Conservation (phyloP, 2,329 filamentous ascomycete genomes). For the Phyllosticta ampelicida region DNA sequence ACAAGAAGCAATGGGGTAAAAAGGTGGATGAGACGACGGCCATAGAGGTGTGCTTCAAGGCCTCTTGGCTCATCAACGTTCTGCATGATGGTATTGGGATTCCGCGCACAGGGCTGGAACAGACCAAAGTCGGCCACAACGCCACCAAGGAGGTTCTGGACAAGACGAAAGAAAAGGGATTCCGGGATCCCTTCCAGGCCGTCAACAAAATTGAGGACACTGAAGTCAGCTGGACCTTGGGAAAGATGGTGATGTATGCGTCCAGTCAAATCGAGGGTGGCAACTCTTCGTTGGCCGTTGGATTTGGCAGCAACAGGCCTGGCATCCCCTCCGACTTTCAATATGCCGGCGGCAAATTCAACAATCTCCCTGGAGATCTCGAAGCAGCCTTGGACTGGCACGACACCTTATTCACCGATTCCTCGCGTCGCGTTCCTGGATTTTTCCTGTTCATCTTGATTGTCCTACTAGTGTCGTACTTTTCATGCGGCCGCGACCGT, state of each 20-base stretch:
- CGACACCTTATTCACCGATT: constrained; percentile 50
- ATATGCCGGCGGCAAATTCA: constrained; percentile 54
- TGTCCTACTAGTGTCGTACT: constrained; percentile 55
- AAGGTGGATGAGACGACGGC: constrained; percentile 66
- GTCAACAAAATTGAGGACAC: constrained; percentile 84
- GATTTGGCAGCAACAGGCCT: constrained; percentile 78
- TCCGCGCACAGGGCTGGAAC: constrained; percentile 71
- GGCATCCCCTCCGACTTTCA: constrained; percentile 69
- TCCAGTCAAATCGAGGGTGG: constrained; percentile 58
- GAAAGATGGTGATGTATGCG: constrained; percentile 92
- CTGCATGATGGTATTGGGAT: constrained; percentile 93
- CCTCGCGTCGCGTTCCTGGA: constrained; percentile 59
- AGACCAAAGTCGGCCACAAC: constrained; percentile 49
- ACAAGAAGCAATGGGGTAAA: constrained; percentile 58
- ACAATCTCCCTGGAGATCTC: constrained; percentile 26
- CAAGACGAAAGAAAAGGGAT: constrained; percentile 61
- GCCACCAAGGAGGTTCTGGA: constrained; percentile 60
- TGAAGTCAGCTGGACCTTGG: constrained; percentile 94
- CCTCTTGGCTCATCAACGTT: constrained; percentile 94
- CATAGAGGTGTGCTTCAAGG: constrained; percentile 90
- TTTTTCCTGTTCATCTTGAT: constrained; percentile 70
- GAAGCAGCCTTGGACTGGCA: constrained; percentile 44
- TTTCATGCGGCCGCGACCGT: constrained; percentile 71
- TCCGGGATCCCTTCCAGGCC: constrained; percentile 77
- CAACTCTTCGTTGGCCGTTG: constrained; percentile 59